These are phyloP conservation scores for Neurospora crassa DNA, from an alignment of 2,329 filamentous ascomycete species.

Conservation along the genomic window DNA sequence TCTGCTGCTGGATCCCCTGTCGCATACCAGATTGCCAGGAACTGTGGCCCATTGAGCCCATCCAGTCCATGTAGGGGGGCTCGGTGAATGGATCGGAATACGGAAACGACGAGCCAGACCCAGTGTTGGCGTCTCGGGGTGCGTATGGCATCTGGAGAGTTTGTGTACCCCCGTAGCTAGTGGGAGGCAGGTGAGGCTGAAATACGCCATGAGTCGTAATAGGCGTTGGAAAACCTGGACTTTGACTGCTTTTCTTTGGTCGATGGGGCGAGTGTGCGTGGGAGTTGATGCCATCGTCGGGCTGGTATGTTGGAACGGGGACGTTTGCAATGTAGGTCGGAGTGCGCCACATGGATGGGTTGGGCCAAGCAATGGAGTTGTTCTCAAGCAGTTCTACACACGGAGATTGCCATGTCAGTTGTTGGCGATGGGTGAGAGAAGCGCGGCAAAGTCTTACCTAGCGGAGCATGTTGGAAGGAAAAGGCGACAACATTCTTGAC, in stretches of 20 bases:
- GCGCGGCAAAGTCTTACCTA: conserved; percentile 41
- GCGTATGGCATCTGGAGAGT: conserved; percentile 14
- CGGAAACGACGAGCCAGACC: conserved; percentile 9
- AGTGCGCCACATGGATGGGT: conserved; percentile 56
- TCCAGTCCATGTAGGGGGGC: conserved; percentile 18
- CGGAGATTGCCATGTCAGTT: conserved; percentile 8
- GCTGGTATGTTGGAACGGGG: conserved; percentile 30
- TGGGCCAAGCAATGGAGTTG: conserved; percentile 73
- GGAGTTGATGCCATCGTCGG: conserved; percentile 40
- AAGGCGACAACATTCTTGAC: conserved; percentile 68
- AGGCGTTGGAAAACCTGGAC: conserved; percentile 4
- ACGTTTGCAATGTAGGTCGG: conserved; percentile 31
- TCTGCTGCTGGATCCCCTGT: conserved; percentile 16
- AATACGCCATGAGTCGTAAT: neutral
- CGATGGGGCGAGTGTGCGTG: conserved; percentile 55
- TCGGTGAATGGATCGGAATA: conserved; percentile 22
- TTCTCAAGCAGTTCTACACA: conserved; percentile 59
- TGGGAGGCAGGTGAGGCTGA: conserved; percentile 1
- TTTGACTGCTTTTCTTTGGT: conserved; percentile 14
- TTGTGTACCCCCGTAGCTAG: conserved; percentile 3
- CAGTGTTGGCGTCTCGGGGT: conserved; percentile 3
- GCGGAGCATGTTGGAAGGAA: conserved; percentile 76
- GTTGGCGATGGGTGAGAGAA: neutral
- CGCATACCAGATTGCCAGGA: conserved; percentile 9
- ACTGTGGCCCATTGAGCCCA: conserved; percentile 9